Evolutionary conservation across 768 basidiomycete genomes (phyloP).

Genomic region (Leccinum obscurum): DNA sequence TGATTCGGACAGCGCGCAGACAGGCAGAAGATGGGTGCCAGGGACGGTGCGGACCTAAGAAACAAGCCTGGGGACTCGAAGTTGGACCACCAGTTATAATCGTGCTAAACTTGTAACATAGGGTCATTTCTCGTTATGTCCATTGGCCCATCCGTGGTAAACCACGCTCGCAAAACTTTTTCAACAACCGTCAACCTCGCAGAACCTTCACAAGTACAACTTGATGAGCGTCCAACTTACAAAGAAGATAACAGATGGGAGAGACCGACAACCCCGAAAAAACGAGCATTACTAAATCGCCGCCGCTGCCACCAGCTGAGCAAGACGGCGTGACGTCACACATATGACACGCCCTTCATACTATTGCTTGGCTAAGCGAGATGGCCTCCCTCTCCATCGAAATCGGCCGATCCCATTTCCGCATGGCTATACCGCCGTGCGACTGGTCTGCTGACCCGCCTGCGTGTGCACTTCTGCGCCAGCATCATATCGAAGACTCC

Average conservation of each 20-base stretch:
- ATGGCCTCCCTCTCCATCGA: background rate
- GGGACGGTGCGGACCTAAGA: constrained; percentile 14
- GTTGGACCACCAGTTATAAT: constrained; percentile 3
- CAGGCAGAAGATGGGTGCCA: background rate
- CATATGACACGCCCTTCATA: too few relatives aligned
- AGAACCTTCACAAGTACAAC: background rate
- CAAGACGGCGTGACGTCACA: background rate
- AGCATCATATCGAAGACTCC: background rate
- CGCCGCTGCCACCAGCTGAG: too few relatives aligned
- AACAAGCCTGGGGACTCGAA: constrained; percentile 12
- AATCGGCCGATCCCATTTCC: background rate
- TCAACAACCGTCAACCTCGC: background rate
- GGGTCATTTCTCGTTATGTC: constrained; percentile 21
- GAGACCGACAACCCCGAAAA: too few relatives aligned
- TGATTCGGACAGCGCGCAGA: background rate
- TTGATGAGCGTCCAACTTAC: too few relatives aligned
- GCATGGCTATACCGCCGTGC: background rate
- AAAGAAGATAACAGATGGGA: too few relatives aligned
- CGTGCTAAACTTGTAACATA: constrained; percentile 23
- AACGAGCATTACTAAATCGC: too few relatives aligned
- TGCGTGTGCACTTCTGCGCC: background rate
- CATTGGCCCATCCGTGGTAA: background rate
- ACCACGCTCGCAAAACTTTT: background rate
- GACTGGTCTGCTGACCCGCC: background rate
- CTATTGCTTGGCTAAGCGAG: background rate